These are phyloP conservation scores for Pythium phragmiticola DNA, from an alignment of 352 stramenopile species.

Conservation along the genomic window DNA sequence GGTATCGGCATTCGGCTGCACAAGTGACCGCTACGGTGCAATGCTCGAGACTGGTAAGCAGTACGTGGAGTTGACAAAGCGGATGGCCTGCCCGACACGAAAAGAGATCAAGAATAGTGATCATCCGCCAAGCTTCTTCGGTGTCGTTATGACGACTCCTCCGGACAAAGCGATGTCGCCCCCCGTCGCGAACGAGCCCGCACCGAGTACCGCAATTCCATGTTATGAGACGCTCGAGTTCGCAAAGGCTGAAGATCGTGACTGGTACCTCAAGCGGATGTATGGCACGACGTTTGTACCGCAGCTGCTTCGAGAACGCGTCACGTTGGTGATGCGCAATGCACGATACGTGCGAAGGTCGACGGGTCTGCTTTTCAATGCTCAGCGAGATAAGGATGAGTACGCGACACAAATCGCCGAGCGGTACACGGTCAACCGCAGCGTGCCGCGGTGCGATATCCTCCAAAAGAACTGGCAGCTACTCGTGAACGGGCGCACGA, in stretches of 20 bases:
- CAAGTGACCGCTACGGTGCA: slow-evolving; percentile 22
- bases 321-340: slow-evolving; percentile 28
- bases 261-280: slow-evolving; percentile 29
- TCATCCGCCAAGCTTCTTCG: slow-evolving; percentile 21
- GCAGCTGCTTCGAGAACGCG: slow-evolving; percentile 21
- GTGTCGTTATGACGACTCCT: slow-evolving; percentile 18
- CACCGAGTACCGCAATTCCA: not conserved
- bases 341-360: slow-evolving; percentile 27
- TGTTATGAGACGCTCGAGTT: slow-evolving; percentile 32
- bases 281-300: slow-evolving; percentile 32
- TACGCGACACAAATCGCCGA: slow-evolving; percentile 20
- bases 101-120: slow-evolving; percentile 24
- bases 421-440: slow-evolving; percentile 32
- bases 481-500: slow-evolving; percentile 19
- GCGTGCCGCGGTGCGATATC: slow-evolving; percentile 29
- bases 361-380: slow-evolving; percentile 31
- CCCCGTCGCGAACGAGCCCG: not conserved
- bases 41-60: slow-evolving; percentile 8
- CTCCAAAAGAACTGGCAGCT: slow-evolving; percentile 27
- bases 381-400: slow-evolving; percentile 29
- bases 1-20: slow-evolving; percentile 25
- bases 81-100: slow-evolving; percentile 25
- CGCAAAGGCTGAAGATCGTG: slow-evolving; percentile 20
- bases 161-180: not conserved
- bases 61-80: slow-evolving; percentile 18